Conservation (phyloP, 2,329 filamentous ascomycete genomes). For the Talaromyces atroroseus region DNA sequence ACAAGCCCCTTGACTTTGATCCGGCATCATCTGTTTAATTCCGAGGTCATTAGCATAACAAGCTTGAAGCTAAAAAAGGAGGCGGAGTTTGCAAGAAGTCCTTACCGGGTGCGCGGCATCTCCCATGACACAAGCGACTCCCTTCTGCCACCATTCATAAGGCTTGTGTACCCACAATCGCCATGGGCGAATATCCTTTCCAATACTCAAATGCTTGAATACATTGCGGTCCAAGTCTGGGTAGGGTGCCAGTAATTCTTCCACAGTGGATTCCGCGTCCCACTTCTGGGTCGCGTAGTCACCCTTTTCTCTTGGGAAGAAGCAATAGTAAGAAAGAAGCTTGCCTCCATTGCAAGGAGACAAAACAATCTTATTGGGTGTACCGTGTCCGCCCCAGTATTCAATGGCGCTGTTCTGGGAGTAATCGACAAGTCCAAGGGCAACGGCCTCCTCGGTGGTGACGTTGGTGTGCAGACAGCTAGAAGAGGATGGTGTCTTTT, state of each 20-base stretch:
- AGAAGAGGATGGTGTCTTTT: conserved; percentile 54
- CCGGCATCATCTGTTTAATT: conserved; percentile 52
- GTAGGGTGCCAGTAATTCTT: conserved; percentile 57
- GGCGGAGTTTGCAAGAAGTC: neutral
- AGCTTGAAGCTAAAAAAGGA: neutral
- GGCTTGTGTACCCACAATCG: conserved; percentile 50
- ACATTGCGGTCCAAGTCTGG: conserved; percentile 57
- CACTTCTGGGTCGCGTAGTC: conserved; percentile 59
- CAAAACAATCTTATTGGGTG: conserved; percentile 65
- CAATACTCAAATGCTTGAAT: conserved; percentile 52
- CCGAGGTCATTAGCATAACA: neutral
- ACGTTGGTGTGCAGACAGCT: conserved; percentile 64
- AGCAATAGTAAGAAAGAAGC: conserved; percentile 64
- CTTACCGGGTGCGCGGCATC: conserved; percentile 57
- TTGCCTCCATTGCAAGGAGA: conserved; percentile 63
- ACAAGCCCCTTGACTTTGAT: conserved; percentile 64
- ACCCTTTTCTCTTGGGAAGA: conserved; percentile 56
- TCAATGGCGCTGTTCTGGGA: conserved; percentile 57
- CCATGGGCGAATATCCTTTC: conserved; percentile 61
- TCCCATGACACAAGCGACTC: conserved; percentile 53
- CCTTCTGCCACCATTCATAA: conserved; percentile 54
- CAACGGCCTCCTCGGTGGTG: conserved; percentile 54
- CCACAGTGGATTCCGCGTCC: conserved; percentile 51
- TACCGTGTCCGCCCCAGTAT: conserved; percentile 63
- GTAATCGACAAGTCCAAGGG: conserved; percentile 59